Conservation (phyloP, 306 rosid species). For the Castanea mollissima region DNA sequence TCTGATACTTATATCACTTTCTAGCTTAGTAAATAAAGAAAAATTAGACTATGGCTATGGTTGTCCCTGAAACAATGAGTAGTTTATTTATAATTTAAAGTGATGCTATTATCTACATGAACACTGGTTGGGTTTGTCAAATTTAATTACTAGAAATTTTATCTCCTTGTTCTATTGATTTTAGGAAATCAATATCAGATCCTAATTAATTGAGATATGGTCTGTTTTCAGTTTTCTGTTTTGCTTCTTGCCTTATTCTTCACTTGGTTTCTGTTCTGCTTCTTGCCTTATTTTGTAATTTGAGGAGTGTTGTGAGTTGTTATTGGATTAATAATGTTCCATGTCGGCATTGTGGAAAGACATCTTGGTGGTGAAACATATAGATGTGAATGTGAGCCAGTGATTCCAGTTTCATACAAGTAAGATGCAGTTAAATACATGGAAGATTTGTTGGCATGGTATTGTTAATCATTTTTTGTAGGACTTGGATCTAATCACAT, state of each 20-base stretch:
- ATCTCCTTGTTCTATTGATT: too few relatives aligned
- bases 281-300: not conserved
- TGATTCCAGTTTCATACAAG: not conserved
- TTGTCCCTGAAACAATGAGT: not conserved
- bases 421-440: not conserved
- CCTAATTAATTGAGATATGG: not conserved
- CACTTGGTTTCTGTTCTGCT: not conserved
- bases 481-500: not conserved
- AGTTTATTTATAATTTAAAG: not conserved
- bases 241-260: not conserved
- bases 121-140: not conserved
- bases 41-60: not conserved
- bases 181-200: not conserved
- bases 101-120: not conserved
- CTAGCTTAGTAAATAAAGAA: not conserved
- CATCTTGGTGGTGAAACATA: not conserved
- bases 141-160: not conserved
- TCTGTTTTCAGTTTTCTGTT: not conserved
- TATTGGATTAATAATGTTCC: not conserved
- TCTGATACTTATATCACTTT: not conserved
- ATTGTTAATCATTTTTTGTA: not conserved
- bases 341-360: not conserved
- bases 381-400: not conserved
- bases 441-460: not conserved
- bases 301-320: not conserved